Base-by-base conservation (phyloP, 1,139 yeast genomes). In the Kluyveromyces sp. region DNA sequence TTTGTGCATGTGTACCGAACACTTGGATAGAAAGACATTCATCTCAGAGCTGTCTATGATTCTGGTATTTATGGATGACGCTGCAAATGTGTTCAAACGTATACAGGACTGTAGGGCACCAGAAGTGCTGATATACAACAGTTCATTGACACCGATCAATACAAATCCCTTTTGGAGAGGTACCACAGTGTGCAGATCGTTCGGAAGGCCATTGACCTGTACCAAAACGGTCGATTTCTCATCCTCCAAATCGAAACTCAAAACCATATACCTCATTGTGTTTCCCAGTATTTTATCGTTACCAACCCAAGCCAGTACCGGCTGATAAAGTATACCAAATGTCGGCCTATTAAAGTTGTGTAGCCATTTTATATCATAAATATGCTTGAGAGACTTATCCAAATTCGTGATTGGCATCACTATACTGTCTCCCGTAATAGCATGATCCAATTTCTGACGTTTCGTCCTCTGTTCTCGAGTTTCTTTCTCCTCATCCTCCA, bases 321-420 rank as follows among this genome's bases (percentile, higher is more conserved):
- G 77, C 50, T 79, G 79, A 47, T 79, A 81, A 35, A 86, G 60
- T 9, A 88, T 69, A 0, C 87, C 95, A 31, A 88, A 57, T 0
- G 96, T 86, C 0, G 96, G 94, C 49, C 81, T 89, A 46, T 82
- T 67, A 58, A 84, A 88, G 45, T 82, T 83, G 55, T 78, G 64
- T 41, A 88, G 67, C 57, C 83, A 87, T 43, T 77, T 78, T 55
- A 82, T 68, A 57, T 83, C 94, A 3, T 82, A 67, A 18, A 88
- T 73, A 47, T 76, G 72, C 7, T 82, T 77, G 44, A 87, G 70
- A 4, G 75, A 70, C 1, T 77, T 64, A 52, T 81, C 80, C 36
- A 87, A 67, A 32, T 73, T 67, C 8, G 74, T 67, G 1, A 83
- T 80, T 47, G 75, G 74, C 31, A 83, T 63, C 4, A 84, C 65